A percentile compares a stretch with the other conserved stretches of the same genome.
These are phyloP conservation scores for Oropetium thomaeum DNA, from an alignment of 176 grass and related monocot species.

Conservation along the genomic window DNA sequence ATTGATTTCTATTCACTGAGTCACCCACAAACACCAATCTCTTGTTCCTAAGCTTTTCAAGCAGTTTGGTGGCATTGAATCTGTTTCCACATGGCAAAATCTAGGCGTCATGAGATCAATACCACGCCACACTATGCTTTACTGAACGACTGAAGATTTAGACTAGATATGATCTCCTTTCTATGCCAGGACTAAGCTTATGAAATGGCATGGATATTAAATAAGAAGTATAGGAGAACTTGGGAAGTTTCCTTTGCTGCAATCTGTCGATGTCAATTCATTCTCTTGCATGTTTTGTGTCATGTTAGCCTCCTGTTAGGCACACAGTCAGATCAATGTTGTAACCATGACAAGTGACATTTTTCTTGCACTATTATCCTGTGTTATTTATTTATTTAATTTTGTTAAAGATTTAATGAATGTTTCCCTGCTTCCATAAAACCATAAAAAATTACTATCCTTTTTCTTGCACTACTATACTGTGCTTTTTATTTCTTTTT, in stretches of 20 bases:
- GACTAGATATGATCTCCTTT: not conserved
- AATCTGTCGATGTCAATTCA: not conserved
- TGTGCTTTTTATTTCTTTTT: not conserved
- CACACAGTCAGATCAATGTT: too few relatives aligned
- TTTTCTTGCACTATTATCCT: too few relatives aligned
- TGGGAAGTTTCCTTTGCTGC: not conserved
- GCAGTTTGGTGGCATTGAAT: conserved; percentile 56
- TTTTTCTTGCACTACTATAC: not conserved
- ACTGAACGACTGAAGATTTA: not conserved
- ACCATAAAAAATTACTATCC: too few relatives aligned
- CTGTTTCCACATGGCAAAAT: conserved; percentile 32
- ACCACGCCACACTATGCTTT: not conserved
- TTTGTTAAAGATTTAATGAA: too few relatives aligned
- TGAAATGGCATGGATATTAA: not conserved
- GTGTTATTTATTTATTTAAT: too few relatives aligned
- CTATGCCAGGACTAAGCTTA: not conserved
- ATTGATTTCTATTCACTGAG: conserved; percentile 88
- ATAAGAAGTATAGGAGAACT: not conserved
- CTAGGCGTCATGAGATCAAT: not conserved
- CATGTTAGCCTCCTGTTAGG: too few relatives aligned
- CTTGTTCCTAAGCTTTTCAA: conserved; percentile 64
- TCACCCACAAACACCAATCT: conserved; percentile 86
- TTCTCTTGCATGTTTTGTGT: not conserved
- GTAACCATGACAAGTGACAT: too few relatives aligned
- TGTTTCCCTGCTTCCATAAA: too few relatives aligned